Evolutionary conservation across 1,284 basidiomycete species (phyloP).

Genomic region (Ceratobasidium theobromae): DNA sequence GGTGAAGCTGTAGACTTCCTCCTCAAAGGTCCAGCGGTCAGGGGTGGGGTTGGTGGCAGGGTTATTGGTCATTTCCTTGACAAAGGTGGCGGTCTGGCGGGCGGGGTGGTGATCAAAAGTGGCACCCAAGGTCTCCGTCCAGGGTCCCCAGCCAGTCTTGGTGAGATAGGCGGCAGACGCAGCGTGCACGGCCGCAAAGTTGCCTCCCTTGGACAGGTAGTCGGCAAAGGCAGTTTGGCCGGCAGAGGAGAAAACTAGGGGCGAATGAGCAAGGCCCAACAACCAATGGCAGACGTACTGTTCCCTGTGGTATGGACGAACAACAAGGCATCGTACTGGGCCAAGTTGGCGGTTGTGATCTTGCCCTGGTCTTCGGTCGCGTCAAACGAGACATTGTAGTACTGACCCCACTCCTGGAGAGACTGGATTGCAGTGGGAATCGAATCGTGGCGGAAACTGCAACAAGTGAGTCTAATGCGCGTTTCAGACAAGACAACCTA

Average conservation of each 20-base stretch:
- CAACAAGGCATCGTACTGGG: constrained; percentile 63
- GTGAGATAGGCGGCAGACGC: constrained; percentile 69
- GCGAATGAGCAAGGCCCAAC: not conserved
- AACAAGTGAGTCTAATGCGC: not conserved
- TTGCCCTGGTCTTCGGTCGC: constrained; percentile 63
- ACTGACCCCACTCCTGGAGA: constrained; percentile 50
- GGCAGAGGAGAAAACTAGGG: constrained; percentile 38
- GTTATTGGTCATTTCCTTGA: constrained; percentile 60
- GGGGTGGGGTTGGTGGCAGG: constrained; percentile 68
- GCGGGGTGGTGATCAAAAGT: constrained; percentile 51
- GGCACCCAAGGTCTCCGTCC: constrained; percentile 53
- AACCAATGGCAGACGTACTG: constrained; percentile 46
- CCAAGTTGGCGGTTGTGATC: constrained; percentile 60
- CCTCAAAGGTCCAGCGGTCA: constrained; percentile 60
- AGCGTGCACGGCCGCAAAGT: constrained; percentile 68
- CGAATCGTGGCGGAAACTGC: constrained; percentile 56
- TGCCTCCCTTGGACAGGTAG: constrained; percentile 69
- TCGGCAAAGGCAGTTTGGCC: constrained; percentile 63
- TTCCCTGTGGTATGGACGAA: constrained; percentile 63
- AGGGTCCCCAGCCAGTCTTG: constrained; percentile 50
- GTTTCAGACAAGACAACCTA: not conserved
- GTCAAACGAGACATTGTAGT: constrained; percentile 58
- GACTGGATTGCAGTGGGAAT: constrained; percentile 69
- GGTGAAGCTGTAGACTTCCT: constrained; percentile 78
- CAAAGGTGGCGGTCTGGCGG: constrained; percentile 50